Conservation (phyloP, 1,284 basidiomycete species). For the Athelia sp. region DNA sequence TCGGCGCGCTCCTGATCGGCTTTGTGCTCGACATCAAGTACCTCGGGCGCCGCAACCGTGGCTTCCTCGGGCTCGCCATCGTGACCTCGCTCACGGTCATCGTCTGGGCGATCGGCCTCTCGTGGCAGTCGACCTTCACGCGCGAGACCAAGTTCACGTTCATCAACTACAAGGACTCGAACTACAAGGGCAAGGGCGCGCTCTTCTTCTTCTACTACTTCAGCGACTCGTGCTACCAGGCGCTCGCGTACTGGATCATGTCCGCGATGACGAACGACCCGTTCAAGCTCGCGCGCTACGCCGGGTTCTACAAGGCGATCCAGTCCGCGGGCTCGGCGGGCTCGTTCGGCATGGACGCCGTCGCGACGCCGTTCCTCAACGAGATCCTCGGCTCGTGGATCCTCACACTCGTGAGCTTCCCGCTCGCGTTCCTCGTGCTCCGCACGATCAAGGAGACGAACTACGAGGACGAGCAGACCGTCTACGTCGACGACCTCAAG, state of each 20-base stretch:
- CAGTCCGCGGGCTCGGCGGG: conserved; percentile 35
- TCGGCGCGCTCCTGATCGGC: conserved; percentile 38
- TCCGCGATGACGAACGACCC: conserved; percentile 59
- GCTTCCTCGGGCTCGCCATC: conserved; percentile 33
- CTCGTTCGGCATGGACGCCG: conserved; percentile 45
- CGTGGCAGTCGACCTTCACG: conserved; percentile 31
- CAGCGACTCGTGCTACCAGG: conserved; percentile 32
- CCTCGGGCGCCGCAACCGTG: conserved; percentile 31
- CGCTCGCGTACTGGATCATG: conserved; percentile 51
- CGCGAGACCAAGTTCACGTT: conserved; percentile 14
- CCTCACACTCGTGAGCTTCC: conserved; percentile 31
- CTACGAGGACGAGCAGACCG: conserved; percentile 29
- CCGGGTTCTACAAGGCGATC: conserved; percentile 34
- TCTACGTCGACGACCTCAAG: conserved; percentile 26
- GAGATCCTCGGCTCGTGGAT: conserved; percentile 30
- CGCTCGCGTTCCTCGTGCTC: conserved; percentile 30
- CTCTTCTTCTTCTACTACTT: conserved; percentile 39
- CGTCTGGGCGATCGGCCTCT: conserved; percentile 30
- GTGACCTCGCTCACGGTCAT: conserved; percentile 27
- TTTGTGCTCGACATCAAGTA: conserved; percentile 30
- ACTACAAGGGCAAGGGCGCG: conserved; percentile 28
- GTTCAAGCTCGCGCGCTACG: conserved; percentile 49
- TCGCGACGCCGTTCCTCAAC: conserved; percentile 31
- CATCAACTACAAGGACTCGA: conserved; percentile 29
- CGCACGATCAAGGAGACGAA: conserved; percentile 33